Evolutionary conservation across 257 asterid genomes (phyloP).

Genomic region (Schizonepeta tenuifolia): DNA sequence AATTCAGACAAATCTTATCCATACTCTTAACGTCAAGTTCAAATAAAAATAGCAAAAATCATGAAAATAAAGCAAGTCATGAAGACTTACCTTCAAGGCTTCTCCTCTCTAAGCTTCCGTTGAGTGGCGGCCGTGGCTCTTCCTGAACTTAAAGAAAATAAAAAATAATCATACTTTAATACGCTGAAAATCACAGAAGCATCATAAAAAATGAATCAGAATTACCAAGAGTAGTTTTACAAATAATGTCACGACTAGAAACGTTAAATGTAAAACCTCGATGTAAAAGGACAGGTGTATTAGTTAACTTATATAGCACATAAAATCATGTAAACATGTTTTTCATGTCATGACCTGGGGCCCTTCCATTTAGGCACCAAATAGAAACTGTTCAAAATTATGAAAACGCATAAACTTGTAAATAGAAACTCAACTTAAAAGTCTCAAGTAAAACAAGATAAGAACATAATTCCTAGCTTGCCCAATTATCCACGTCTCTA

Average conservation of each 20-base stretch:
- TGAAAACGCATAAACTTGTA: not conserved
- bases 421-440: not conserved
- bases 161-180: not conserved
- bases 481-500: not conserved
- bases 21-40: too few species aligned
- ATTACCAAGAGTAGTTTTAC: not conserved
- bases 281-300: not conserved
- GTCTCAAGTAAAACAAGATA: not conserved
- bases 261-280: not conserved
- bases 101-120: slow-evolving; percentile 32
- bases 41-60: too few species aligned
- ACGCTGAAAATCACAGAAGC: slow-evolving; percentile 16
- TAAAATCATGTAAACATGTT: not conserved
- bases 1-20: too few species aligned
- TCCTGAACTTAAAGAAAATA: slow-evolving; percentile 45
- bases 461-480: too few species aligned
- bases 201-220: slow-evolving; percentile 16
- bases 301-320: not conserved
- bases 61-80: slow-evolving; percentile 1
- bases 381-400: slow-evolving; percentile 13
- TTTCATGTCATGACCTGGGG: slow-evolving; percentile 9
- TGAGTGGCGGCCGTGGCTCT: slow-evolving; percentile 13
- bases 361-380: not conserved
- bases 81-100: slow-evolving; percentile 28
- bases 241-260: not conserved